These are phyloP conservation scores for Paecilomyces sp. DNA, from an alignment of 2,329 filamentous ascomycete genomes.

Conservation along the genomic window DNA sequence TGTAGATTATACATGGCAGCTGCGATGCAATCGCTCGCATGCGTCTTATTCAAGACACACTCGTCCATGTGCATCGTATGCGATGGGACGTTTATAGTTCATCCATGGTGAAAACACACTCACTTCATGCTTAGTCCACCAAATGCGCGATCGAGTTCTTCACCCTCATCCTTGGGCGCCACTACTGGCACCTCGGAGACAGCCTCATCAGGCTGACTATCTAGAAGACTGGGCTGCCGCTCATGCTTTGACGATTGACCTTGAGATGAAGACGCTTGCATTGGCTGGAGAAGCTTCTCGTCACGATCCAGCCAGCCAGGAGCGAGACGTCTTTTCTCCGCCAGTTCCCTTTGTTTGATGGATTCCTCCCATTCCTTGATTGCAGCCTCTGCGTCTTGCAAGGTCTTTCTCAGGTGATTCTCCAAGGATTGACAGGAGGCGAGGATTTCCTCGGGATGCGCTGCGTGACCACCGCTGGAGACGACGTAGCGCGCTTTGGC, in stretches of 20 bases:
- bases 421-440: conserved; percentile 72
- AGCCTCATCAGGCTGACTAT: conserved; percentile 29
- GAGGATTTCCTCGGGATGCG: conserved; percentile 80
- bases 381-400: conserved; percentile 58
- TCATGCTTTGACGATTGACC: not conserved
- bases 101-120: conserved; percentile 4
- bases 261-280: conserved; percentile 9
- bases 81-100: not conserved
- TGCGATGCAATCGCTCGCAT: not conserved
- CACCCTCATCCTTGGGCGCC: conserved; percentile 39
- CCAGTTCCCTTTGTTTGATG: conserved; percentile 51
- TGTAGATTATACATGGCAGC: not conserved
- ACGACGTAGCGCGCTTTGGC: conserved; percentile 63
- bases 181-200: conserved; percentile 30
- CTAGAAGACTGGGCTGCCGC: conserved; percentile 25
- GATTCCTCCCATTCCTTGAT: conserved; percentile 64
- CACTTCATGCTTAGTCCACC: conserved; percentile 41
- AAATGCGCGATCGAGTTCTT: conserved; percentile 49
- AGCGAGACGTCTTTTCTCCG: conserved; percentile 56
- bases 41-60: not conserved
- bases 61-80: not conserved
- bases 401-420: conserved; percentile 63
- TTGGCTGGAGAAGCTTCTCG: conserved; percentile 53
- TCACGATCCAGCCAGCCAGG: conserved; percentile 60
- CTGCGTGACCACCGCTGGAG: conserved; percentile 70